Evolutionary conservation across 2,329 filamentous ascomycete species (phyloP).

Genomic region (Colletotrichum sp.): DNA sequence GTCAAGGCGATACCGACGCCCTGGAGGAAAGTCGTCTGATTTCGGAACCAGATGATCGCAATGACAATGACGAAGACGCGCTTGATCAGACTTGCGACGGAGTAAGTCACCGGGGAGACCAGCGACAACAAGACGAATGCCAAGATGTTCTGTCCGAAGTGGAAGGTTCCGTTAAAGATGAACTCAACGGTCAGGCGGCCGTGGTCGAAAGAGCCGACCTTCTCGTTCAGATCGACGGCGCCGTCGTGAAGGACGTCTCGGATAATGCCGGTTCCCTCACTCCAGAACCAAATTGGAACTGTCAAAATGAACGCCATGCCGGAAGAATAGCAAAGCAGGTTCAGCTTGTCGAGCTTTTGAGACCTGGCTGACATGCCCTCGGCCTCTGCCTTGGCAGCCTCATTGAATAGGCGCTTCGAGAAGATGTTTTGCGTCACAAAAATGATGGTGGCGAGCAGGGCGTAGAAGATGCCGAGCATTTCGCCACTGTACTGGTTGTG

Average conservation of each 20-base stretch:
- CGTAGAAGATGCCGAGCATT: slow-evolving; percentile 86
- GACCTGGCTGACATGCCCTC: slow-evolving; percentile 67
- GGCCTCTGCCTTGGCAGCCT: slow-evolving; percentile 83
- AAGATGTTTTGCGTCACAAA: slow-evolving; percentile 99
- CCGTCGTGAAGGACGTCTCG: slow-evolving; percentile 82
- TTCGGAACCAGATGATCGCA: slow-evolving; percentile 96
- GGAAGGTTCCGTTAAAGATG: slow-evolving; percentile 94
- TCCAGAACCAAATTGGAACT: slow-evolving; percentile 90
- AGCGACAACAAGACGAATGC: slow-evolving; percentile 92
- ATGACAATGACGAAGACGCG: slow-evolving; percentile 96
- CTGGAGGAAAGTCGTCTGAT: slow-evolving; percentile 82
- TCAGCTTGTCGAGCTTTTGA: slow-evolving; percentile 93
- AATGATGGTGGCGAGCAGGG: slow-evolving; percentile 87
- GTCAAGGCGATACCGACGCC: slow-evolving; percentile 86
- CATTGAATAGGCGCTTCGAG: slow-evolving; percentile 97
- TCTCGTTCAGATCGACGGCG: slow-evolving; percentile 65
- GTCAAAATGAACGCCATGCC: slow-evolving; percentile 90
- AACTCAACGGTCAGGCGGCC: slow-evolving; percentile 82
- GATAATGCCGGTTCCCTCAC: slow-evolving; percentile 80
- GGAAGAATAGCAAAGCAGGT: slow-evolving; percentile 96
- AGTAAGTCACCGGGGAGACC: slow-evolving; percentile 96
- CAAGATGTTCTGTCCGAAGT: slow-evolving; percentile 95
- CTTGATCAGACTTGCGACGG: slow-evolving; percentile 94
- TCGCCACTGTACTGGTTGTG: slow-evolving; percentile 74
- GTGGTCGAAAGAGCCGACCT: slow-evolving; percentile 75